A percentile compares a stretch with the other conserved stretches of the same genome.
phyloP scores from a whole-genome alignment of 805 yeast species.

The Wickerhamomyces canadensis region DNA sequence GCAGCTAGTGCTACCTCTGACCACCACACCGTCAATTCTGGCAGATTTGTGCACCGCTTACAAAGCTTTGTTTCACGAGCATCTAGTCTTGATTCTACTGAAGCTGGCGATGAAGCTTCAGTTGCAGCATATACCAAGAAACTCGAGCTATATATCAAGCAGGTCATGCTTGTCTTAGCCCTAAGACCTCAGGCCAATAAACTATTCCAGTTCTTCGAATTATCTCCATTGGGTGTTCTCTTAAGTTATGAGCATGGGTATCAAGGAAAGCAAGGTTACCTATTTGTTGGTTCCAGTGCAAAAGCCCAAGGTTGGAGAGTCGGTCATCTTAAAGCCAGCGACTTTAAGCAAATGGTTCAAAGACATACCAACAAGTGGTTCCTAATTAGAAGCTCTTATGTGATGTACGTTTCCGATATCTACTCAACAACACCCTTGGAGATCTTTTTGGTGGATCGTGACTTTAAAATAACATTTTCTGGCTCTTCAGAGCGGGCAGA shows the following conservation, averaged over 20 bases:
- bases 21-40: not conserved
- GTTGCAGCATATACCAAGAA: conserved; percentile 26
- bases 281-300: conserved; percentile 77
- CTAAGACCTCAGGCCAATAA: conserved; percentile 78
- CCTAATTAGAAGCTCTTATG: conserved; percentile 75
- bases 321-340: conserved; percentile 76
- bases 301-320: conserved; percentile 94
- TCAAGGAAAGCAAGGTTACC: conserved; percentile 85
- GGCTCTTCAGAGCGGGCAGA: conserved; percentile 32
- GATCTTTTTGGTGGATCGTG: conserved; percentile 80
- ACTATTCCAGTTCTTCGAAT: conserved; percentile 80
- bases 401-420: conserved; percentile 81
- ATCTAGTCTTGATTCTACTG: conserved; percentile 1
- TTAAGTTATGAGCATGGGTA: conserved; percentile 76
- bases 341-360: conserved; percentile 78
- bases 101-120: not conserved
- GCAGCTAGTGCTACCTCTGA: not conserved
- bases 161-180: conserved; percentile 51
- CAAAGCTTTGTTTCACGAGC: conserved; percentile 15
- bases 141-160: conserved; percentile 64
- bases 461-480: conserved; percentile 53
- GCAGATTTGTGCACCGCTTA: conserved; percentile 12
- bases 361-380: conserved; percentile 94
- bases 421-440: conserved; percentile 85
- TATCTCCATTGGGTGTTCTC: conserved; percentile 82